phyloP scores from a whole-genome alignment of 1,284 basidiomycete genomes.

The Cutaneotrichosporon mucoides region DNA sequence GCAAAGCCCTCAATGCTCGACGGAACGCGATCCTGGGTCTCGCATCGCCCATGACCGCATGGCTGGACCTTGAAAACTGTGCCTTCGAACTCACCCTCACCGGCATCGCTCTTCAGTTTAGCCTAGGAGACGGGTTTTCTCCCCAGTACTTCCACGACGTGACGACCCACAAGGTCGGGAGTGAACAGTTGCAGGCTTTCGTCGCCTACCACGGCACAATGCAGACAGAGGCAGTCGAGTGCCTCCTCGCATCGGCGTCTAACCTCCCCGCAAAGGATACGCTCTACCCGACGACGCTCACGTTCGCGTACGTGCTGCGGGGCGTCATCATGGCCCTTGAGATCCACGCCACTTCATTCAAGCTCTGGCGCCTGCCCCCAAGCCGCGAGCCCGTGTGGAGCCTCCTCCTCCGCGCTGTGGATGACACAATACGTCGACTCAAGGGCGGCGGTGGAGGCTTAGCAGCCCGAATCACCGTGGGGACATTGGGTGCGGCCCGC shows the following conservation, averaged over 20 bases:
- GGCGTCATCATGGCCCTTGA: conserved; percentile 2
- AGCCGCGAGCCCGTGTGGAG: conserved; percentile 4
- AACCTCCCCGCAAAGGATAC: conserved; percentile 3
- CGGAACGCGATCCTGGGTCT: neutral
- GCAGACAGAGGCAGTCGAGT: neutral
- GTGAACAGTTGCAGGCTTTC: neutral
- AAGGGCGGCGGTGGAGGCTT: conserved; percentile 27
- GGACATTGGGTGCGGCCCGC: neutral
- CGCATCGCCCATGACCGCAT: neutral
- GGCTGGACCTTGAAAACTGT: conserved; percentile 7
- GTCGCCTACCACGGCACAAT: neutral
- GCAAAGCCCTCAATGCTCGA: neutral
- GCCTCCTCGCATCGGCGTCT: neutral
- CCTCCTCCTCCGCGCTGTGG: neutral
- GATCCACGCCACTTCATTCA: conserved; percentile 6
- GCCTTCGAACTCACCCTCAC: conserved; percentile 2
- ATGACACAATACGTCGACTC: conserved; percentile 6
- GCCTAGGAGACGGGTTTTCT: conserved; percentile 1
- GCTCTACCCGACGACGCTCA: conserved; percentile 5
- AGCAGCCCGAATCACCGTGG: neutral
- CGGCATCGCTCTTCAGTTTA: conserved; percentile 1
- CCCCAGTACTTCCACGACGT: conserved; percentile 6
- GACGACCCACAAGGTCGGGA: neutral
- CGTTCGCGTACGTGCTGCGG: conserved; percentile 1
- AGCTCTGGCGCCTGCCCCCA: conserved; percentile 6